These are phyloP conservation scores for Ceratocystis cacaofunesta DNA, from an alignment of 2,329 filamentous ascomycete genomes.

Conservation along the genomic window DNA sequence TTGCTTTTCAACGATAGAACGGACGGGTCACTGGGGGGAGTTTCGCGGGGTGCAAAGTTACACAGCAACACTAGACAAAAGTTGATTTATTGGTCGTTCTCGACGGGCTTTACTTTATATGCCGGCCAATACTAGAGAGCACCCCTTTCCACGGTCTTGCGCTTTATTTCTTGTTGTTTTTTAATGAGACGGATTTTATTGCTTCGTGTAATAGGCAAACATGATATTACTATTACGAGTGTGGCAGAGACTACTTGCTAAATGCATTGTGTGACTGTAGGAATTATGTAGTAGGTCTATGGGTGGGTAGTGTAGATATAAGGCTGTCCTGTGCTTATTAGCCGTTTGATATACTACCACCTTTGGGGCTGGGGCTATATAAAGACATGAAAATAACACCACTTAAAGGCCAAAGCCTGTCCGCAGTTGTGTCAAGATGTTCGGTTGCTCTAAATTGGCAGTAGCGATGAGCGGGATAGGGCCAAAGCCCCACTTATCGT, in stretches of 20 bases:
- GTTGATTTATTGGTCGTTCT: constrained; percentile 46
- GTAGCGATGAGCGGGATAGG: neutral
- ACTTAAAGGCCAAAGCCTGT: neutral
- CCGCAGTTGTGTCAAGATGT: neutral
- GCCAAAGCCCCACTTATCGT: neutral
- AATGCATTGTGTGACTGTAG: neutral
- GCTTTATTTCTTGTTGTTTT: constrained; percentile 13
- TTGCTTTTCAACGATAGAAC: constrained; percentile 26
- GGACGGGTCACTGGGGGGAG: constrained; percentile 26
- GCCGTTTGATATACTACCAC: too few species aligned
- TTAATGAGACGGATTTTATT: constrained; percentile 1
- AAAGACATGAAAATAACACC: neutral
- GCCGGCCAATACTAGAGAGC: constrained; percentile 8
- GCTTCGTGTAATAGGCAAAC: constrained; percentile 2
- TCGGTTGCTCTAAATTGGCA: neutral
- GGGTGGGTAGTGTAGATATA: too few species aligned
- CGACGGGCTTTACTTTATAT: neutral
- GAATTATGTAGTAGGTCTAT: neutral
- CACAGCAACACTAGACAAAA: constrained; percentile 42
- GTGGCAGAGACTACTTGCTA: neutral
- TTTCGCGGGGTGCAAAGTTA: constrained; percentile 20
- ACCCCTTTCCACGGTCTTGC: constrained; percentile 11
- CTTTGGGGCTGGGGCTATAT: neutral
- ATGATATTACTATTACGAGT: neutral
- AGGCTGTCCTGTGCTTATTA: too few species aligned